Base-by-base conservation (phyloP, 208 protist genomes). In the Trypanosoma brucei region DNA sequence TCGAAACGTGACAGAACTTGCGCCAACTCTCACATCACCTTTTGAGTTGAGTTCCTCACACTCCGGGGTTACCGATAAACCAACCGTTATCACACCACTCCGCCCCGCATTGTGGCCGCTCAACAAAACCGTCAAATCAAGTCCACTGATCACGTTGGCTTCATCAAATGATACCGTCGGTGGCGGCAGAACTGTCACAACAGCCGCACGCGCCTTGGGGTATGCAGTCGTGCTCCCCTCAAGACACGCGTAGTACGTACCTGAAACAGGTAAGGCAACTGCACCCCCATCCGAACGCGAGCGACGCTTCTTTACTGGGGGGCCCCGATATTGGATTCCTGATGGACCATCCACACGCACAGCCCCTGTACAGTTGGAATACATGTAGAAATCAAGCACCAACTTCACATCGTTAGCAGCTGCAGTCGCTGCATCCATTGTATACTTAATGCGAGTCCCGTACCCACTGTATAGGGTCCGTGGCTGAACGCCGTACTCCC, bases 231-330 rank as follows among this genome's bases (percentile, higher is more conserved):
- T 55, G 31, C 14, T 38, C n/a, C 58, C 64, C 40, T 76, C 68
- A 45, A 86, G 63, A 50, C 84, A 91, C 14, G 81, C 80, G 59
- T 86, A 91, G 62, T 86, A 91, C n/a, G 65, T 76, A 34, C 84
- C 84, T 8, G 71, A 9, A 11, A 38, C 38, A 2, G 30, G 22
- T 9, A 88, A 57, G 35, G 59, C 77, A 73, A 87, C 14, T 31
- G 54, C 65, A 75, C 42, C 11, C 6, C 42, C 42, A 46, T 46
- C 11, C 11, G 6, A 11, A 46, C 11, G 11, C 11, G 42, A 46
- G 6, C 42, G 42, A 6, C 42, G 42, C 57, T 6, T 5, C 9
- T 49, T 55, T 30, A 34, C 57, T 64, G 70, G 73, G 79, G 33
- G 48, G 30, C 7, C 22, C 22, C 22, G 67, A 57, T 35, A 59